A percentile compares a stretch with the other conserved stretches of the same genome.
Evolutionary conservation across 768 basidiomycete genomes (phyloP).

Genomic region (Pisolithus sp.): DNA sequence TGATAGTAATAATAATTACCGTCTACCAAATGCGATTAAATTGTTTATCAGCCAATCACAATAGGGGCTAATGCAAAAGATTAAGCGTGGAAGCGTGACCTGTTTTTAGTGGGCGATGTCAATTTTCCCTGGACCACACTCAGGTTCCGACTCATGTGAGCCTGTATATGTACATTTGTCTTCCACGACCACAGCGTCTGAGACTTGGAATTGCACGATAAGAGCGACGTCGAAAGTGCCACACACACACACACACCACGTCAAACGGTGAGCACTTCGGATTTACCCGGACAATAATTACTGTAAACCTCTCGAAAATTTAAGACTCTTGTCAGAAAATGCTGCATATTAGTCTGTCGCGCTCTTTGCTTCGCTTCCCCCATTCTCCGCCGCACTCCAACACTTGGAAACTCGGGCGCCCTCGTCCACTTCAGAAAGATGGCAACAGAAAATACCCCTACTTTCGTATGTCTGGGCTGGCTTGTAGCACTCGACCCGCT

Average conservation of each 20-base stretch:
- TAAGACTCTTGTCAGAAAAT: constrained; percentile 17
- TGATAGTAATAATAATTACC: not conserved
- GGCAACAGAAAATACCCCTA: constrained; percentile 54
- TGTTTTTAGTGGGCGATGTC: too few species aligned
- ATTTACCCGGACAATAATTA: constrained; percentile 14
- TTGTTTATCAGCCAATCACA: too few species aligned
- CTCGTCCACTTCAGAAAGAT: constrained; percentile 38
- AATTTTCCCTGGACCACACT: too few species aligned
- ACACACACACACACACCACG: not conserved
- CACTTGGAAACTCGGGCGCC: constrained; percentile 12
- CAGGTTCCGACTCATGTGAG: too few species aligned
- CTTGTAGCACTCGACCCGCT: not conserved
- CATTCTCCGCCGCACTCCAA: constrained; percentile 17
- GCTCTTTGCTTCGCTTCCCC: constrained; percentile 23
- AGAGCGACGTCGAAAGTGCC: not conserved
- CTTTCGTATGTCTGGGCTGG: constrained; percentile 44
- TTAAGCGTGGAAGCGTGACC: too few species aligned
- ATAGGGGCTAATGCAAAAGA: not conserved
- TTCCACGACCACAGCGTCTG: too few species aligned
- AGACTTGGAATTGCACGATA: not conserved
- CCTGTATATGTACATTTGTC: not conserved
- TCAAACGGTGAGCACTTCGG: too few species aligned
- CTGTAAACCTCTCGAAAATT: constrained; percentile 11
- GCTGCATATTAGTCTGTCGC: constrained; percentile 19
- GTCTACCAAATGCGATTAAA: too few species aligned